These are phyloP conservation scores for Trichoderma guizhouense DNA, from an alignment of 2,329 filamentous ascomycete species.

Conservation along the genomic window DNA sequence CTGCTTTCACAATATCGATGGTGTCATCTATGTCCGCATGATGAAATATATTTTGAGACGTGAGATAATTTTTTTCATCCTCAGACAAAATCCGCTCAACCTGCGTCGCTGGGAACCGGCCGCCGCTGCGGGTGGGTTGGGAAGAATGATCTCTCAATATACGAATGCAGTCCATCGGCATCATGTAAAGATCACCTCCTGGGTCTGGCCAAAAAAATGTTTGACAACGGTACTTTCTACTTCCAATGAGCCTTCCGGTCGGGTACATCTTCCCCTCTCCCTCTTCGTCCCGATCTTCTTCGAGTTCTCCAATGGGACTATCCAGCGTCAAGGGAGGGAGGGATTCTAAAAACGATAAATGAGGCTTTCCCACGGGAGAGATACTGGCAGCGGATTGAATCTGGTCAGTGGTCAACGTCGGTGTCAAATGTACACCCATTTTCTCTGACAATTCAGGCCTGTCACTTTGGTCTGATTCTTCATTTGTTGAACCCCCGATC, in stretches of 20 bases:
- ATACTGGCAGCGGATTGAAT: background rate
- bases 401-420: background rate
- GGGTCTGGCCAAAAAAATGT: background rate
- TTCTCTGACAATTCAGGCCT: too few relatives aligned
- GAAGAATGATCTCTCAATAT: accelerated
- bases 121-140: accelerated
- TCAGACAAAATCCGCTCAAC: too few relatives aligned
- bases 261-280: accelerated
- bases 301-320: accelerated
- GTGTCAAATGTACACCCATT: too few relatives aligned
- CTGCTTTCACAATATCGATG: background rate
- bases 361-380: too few relatives aligned
- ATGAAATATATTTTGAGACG: background rate
- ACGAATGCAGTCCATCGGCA: accelerated
- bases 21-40: accelerated
- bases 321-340: too few relatives aligned
- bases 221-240: background rate
- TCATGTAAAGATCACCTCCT: background rate
- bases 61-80: background rate
- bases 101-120: too few relatives aligned
- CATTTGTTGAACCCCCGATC: background rate
- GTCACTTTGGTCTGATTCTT: too few relatives aligned
- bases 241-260: background rate
- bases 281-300: background rate
- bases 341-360: too few relatives aligned